A percentile compares a stretch with the other conserved stretches of the same genome.
These are phyloP conservation scores for Penicillium brasilianum DNA, from an alignment of 2,329 filamentous ascomycete genomes.

Conservation along the genomic window DNA sequence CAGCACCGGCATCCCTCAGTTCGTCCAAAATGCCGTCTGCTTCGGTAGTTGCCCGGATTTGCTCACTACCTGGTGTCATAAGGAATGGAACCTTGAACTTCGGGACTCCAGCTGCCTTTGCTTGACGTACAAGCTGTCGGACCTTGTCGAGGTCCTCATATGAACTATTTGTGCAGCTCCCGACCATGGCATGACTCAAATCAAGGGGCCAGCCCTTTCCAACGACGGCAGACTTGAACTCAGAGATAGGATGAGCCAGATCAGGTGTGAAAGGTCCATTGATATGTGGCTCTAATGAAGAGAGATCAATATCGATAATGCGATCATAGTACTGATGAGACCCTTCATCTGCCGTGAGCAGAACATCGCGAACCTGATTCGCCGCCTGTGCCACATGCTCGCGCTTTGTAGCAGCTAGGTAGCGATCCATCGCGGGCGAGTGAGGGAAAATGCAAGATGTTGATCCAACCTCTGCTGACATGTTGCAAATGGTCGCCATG, in stretches of 20 bases:
- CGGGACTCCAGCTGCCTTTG: constrained; percentile 66
- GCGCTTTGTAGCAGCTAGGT: constrained; percentile 80
- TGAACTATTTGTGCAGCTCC: constrained; percentile 97
- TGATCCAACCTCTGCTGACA: constrained; percentile 88
- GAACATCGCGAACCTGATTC: constrained; percentile 21
- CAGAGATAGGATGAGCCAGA: constrained; percentile 86
- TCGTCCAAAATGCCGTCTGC: constrained; percentile 85
- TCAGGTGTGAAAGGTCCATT: constrained; percentile 97
- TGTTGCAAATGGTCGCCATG: constrained; percentile 90
- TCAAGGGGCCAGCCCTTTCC: constrained; percentile 87
- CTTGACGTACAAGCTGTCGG: constrained; percentile 87
- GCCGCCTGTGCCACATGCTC: constrained; percentile 63
- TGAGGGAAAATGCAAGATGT: constrained; percentile 96
- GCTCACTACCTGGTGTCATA: constrained; percentile 94
- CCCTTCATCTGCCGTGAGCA: constrained; percentile 84
- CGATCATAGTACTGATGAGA: constrained; percentile 84
- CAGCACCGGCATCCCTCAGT: constrained; percentile 83
- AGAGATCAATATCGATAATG: constrained; percentile 87
- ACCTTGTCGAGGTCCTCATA: constrained; percentile 97
- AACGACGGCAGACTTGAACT: constrained; percentile 82
- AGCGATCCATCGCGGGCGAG: constrained; percentile 79
- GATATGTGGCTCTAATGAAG: constrained; percentile 88
- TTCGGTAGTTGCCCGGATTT: constrained; percentile 92
- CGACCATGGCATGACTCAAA: constrained; percentile 91
- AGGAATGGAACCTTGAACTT: constrained; percentile 91